Conservation (phyloP, 305 asterid species). For the Fraxinus baroniana region DNA sequence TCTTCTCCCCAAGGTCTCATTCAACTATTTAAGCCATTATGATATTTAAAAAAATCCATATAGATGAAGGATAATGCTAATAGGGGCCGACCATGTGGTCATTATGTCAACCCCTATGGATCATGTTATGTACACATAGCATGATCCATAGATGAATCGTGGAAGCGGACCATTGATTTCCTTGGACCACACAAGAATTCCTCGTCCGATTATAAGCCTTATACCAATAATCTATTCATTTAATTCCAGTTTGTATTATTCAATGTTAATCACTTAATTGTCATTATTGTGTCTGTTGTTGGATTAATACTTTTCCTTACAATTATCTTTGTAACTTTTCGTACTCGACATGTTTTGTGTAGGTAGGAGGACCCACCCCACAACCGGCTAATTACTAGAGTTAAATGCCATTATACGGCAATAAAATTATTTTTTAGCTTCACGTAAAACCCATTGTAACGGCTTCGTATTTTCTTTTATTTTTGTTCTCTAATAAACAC, state of each 20-base stretch:
- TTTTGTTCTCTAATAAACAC: neutral
- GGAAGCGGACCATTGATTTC: no score
- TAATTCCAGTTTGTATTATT: neutral
- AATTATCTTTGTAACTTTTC: neutral
- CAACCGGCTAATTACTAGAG: neutral
- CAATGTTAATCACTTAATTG: neutral
- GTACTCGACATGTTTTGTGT: neutral
- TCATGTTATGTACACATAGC: no score
- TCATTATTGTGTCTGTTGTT: neutral
- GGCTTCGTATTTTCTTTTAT: neutral
- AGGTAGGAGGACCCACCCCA: neutral
- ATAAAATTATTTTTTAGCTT: no score
- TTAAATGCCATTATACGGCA: neutral
- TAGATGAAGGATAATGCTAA: no score
- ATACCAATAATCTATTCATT: neutral
- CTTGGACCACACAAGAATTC: no score
- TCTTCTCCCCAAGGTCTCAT: no score
- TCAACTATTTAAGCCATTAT: no score
- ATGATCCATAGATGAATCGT: no score
- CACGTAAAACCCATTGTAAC: neutral
- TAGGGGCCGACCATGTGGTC: no score
- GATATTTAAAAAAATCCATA: no score
- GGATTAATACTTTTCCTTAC: neutral
- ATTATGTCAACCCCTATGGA: no score
- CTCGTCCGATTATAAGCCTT: neutral